phyloP scores from a whole-genome alignment of 2,329 filamentous ascomycete genomes.

The Verticillium albo-atrum region DNA sequence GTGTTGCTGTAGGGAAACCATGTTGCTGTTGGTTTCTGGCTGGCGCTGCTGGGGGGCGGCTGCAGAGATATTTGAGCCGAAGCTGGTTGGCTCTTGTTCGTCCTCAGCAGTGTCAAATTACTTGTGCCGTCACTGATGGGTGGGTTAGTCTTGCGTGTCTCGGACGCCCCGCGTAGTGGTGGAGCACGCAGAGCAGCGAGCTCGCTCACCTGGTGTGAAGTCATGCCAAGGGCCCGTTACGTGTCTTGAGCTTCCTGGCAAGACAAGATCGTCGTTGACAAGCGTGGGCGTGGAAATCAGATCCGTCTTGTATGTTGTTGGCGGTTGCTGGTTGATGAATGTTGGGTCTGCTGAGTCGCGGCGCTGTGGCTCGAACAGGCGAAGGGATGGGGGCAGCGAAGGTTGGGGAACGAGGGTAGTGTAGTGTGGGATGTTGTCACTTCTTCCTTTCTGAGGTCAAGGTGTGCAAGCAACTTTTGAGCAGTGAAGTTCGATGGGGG shows the following conservation, averaged over 20 bases:
- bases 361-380: not conserved
- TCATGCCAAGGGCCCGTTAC: not conserved
- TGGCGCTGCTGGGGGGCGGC: not conserved
- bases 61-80: not conserved
- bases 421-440: not conserved
- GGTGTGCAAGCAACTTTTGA: not conserved
- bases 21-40: slow-evolving; percentile 2
- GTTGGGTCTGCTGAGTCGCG: not conserved
- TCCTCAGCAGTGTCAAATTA: slow-evolving; percentile 3
- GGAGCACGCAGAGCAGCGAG: not conserved
- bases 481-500: slow-evolving; percentile 10
- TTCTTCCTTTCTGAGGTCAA: not conserved
- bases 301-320: too few species aligned
- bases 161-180: not conserved
- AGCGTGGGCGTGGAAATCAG: not conserved
- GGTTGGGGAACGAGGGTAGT: not conserved
- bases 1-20: slow-evolving; percentile 17
- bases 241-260: not conserved
- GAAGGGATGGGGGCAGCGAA: not conserved
- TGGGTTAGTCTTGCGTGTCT: slow-evolving; percentile 1
- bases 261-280: not conserved
- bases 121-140: slow-evolving; percentile 9
- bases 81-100: not conserved
- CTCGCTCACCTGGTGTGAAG: not conserved
- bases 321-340: too few species aligned